A percentile compares a stretch with the other conserved stretches of the same genome.
Conservation (phyloP, 768 basidiomycete species). For the Russula emetica region DNA sequence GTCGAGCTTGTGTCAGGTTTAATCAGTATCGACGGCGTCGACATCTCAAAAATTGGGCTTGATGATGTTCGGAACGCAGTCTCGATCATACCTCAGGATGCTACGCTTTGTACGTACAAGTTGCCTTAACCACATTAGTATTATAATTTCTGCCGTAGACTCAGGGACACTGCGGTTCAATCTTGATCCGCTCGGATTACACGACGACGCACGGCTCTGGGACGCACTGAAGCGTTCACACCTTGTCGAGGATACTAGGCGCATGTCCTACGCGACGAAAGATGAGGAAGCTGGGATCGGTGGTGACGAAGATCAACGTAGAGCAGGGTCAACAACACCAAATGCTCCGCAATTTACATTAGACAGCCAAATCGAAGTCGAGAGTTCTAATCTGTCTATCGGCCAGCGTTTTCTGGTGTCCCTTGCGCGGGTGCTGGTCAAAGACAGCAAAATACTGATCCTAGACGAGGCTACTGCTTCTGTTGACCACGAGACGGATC, state of each 20-base stretch:
- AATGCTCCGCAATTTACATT: constrained; percentile 58
- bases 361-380: constrained; percentile 80
- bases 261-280: constrained; percentile 29
- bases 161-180: constrained; percentile 82
- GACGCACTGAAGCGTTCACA: constrained; percentile 84
- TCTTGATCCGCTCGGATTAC: constrained; percentile 80
- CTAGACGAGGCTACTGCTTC: too few species aligned
- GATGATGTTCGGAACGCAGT: constrained; percentile 62
- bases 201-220: constrained; percentile 79
- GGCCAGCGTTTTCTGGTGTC: too few species aligned
- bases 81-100: constrained; percentile 82
- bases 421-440: too few species aligned
- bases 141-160: constrained; percentile 40
- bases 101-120: constrained; percentile 40
- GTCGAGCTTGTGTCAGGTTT: constrained; percentile 75
- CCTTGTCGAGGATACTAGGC: constrained; percentile 55
- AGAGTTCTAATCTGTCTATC: constrained; percentile 79
- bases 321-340: constrained; percentile 30
- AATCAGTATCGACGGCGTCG: constrained; percentile 77
- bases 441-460: too few species aligned
- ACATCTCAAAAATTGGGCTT: constrained; percentile 80
- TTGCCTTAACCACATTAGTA: constrained; percentile 39
- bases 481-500: too few species aligned
- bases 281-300: constrained; percentile 35
- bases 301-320: constrained; percentile 40